phyloP scores from a whole-genome alignment of 176 grass and related monocot species.

The Juncus inflexus region DNA sequence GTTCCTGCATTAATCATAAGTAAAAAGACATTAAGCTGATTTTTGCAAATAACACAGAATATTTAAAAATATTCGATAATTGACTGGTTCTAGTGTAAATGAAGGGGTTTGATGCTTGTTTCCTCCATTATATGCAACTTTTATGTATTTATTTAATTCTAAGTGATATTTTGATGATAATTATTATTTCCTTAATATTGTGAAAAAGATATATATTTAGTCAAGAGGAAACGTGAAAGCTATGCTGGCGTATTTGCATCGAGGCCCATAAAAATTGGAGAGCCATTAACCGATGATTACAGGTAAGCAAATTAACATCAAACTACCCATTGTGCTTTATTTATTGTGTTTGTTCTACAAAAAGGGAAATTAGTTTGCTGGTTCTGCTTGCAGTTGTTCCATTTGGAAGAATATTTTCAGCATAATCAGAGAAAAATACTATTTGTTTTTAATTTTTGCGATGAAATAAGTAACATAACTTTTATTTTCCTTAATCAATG shows the following conservation, averaged over 20 bases:
- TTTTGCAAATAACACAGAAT: no score
- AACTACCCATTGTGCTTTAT: background rate
- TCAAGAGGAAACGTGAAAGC: slow-evolving; percentile 81
- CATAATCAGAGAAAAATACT: background rate
- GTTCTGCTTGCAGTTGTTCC: no score
- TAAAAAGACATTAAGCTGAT: no score
- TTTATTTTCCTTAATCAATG: slow-evolving; percentile 4
- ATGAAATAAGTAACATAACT: slow-evolving; percentile 2
- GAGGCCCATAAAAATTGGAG: slow-evolving; percentile 47
- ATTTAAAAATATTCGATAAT: no score
- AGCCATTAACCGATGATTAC: slow-evolving; percentile 79
- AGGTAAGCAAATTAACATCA: slow-evolving; percentile 42
- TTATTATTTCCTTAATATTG: slow-evolving; percentile 13
- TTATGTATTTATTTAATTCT: no score
- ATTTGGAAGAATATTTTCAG: slow-evolving; percentile 1
- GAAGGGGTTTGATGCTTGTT: background rate
- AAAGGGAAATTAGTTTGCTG: no score
- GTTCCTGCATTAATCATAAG: no score
- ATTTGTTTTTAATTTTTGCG: background rate
- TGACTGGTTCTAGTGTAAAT: no score
- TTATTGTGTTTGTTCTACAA: background rate
- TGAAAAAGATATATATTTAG: slow-evolving; percentile 84
- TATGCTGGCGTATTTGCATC: slow-evolving; percentile 61
- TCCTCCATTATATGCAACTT: slow-evolving; percentile 32
- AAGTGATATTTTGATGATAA: no score